A percentile compares a stretch with the other conserved stretches of the same genome.
phyloP scores from a whole-genome alignment of 1,284 basidiomycete genomes.

The Exobasidium cylindrosporum region DNA sequence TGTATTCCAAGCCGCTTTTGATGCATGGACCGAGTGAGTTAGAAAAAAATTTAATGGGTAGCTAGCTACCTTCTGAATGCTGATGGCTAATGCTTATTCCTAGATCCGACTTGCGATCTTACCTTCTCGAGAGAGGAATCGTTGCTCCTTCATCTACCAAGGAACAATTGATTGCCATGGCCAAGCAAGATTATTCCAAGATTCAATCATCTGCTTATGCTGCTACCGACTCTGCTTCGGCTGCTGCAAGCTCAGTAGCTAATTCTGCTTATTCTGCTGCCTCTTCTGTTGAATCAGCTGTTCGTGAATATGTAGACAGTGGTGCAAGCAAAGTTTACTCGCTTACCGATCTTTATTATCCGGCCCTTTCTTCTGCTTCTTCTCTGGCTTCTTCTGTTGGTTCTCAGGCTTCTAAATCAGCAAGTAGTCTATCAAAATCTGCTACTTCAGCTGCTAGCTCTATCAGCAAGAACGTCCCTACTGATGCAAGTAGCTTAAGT shows the following conservation, averaged over 20 bases:
- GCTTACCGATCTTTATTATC: constrained; percentile 41
- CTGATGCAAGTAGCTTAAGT: constrained; percentile 10
- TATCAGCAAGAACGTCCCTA: constrained; percentile 24
- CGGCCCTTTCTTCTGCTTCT: constrained; percentile 30
- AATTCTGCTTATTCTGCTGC: constrained; percentile 30
- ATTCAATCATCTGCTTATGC: constrained; percentile 26
- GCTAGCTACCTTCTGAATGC: not conserved
- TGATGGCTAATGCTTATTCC: too few relatives aligned
- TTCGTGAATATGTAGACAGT: constrained; percentile 24
- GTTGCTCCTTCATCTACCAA: constrained; percentile 45
- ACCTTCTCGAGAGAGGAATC: constrained; percentile 52
- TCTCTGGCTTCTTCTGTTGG: constrained; percentile 23
- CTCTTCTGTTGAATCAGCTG: constrained; percentile 38
- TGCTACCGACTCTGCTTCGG: constrained; percentile 24
- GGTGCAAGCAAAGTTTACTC: constrained; percentile 26
- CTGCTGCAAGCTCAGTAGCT: constrained; percentile 26
- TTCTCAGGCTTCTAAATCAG: constrained; percentile 34
- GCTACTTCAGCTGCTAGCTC: constrained; percentile 32
- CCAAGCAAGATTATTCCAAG: constrained; percentile 46
- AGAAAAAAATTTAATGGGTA: too few relatives aligned
- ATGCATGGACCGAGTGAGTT: constrained; percentile 47
- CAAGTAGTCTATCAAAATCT: constrained; percentile 23
- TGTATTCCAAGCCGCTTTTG: constrained; percentile 47
- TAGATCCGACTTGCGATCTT: constrained; percentile 42
- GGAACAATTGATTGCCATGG: constrained; percentile 48